Percentiles rank a stretch among this genome's conserved stretches.
phyloP scores from a whole-genome alignment of 2,329 filamentous ascomycete species.

The Trichophyton verrucosum region DNA sequence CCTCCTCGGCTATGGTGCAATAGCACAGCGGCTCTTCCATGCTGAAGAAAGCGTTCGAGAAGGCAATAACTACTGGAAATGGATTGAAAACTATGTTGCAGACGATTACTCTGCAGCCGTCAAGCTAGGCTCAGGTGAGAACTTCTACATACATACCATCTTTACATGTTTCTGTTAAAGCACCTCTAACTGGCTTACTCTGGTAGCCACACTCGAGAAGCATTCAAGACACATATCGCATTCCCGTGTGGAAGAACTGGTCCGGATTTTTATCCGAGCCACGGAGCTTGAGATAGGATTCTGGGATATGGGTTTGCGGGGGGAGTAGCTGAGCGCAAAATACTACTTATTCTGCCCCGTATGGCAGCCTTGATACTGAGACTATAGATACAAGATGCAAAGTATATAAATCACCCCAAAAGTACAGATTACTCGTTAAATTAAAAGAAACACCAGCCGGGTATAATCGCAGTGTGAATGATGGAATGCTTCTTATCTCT shows the following conservation, averaged over 20 bases:
- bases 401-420: too few species aligned
- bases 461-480: neutral
- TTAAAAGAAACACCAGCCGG: too few species aligned
- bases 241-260: slow-evolving; percentile 64
- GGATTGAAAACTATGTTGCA: slow-evolving; percentile 80
- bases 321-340: neutral
- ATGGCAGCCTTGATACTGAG: neutral
- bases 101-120: slow-evolving; percentile 68
- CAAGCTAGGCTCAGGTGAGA: slow-evolving; percentile 53
- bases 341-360: neutral
- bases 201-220: slow-evolving; percentile 58
- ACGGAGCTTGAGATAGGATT: slow-evolving; percentile 67
- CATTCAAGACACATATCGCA: slow-evolving; percentile 62
- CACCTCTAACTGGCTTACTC: slow-evolving; percentile 10
- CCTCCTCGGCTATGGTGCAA: slow-evolving; percentile 73
- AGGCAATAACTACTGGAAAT: slow-evolving; percentile 70
- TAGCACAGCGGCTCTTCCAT: slow-evolving; percentile 57
- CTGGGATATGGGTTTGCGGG: slow-evolving; percentile 54
- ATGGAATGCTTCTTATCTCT: neutral
- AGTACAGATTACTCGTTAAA: too few species aligned
- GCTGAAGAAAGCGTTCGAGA: slow-evolving; percentile 49
- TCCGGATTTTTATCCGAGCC: slow-evolving; percentile 75
- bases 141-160: neutral
- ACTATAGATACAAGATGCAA: too few species aligned
- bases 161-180: neutral